Evolutionary conservation across 2,329 filamentous ascomycete genomes (phyloP), one percentile per base, ranked within the genome.

Genomic region (Scytalidium sp.): DNA sequence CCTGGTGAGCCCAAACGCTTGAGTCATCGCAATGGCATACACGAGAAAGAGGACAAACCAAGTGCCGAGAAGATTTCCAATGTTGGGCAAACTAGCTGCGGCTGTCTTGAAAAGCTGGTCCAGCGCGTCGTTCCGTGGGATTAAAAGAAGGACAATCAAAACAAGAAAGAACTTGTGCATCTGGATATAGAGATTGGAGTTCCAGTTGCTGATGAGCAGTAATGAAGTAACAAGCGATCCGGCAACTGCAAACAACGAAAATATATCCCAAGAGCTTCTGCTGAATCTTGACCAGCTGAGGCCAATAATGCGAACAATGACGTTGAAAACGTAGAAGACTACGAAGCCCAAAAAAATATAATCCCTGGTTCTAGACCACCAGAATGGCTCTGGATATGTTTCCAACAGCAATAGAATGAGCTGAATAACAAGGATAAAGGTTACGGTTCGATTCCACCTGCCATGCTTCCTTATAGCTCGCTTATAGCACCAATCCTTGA

Each of bases 51-150:
- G 82, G 2, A 99, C 91, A 55, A 97, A 88, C 94, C 94, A 99
- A 0, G 95, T 99, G 2, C 93, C 93, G 36, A 99, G 75, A 41
- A 99, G 75, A 64, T 97, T 99, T 50, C 87, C 83, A 59, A 99
- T 99, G 17, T 89, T 85, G 2, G 89, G 87, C 59, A 99, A 72
- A 83, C 90, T 96, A 47, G 93, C 94, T 10, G 94, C 94, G 0
- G 93, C 95, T 2, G 95, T 99, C 70, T 99, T 99, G 82, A 99
- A 99, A 0, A 99, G 82, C 67, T 99, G 94, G 65, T 99, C 95
- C 19, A 99, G 80, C 45, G 96, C 92, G 61, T 99, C 95, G 66
- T 99, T 99, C 46, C 95, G 83, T 1, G 94, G 94, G 53, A 99
- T 99, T 27, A 99, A 80, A 46, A 99, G 76, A 8, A 97, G 78